Base-by-base conservation (phyloP, 805 yeast species). In the Kodamaea hsintzibuensis region DNA sequence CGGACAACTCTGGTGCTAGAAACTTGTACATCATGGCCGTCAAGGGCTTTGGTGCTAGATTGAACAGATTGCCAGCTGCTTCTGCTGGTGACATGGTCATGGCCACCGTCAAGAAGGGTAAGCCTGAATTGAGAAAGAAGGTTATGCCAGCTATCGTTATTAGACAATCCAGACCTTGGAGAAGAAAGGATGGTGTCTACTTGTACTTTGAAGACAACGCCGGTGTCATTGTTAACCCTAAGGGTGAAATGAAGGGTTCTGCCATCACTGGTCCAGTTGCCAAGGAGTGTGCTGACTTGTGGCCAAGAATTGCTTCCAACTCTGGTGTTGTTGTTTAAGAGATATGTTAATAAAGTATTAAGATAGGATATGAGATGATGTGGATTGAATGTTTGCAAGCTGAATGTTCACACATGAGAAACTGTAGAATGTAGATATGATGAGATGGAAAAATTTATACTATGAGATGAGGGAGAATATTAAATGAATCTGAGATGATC, bases 191-290 rank as follows among this genome's bases (percentile, higher is more conserved):
- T 77, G 99, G 99, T 89, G 89, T 91, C 71, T 95, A 79, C 92
- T 91, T 95, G 80, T 95, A 95, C 91, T 95, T 95, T 72, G 99
- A 95, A 87, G 99, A 95, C 84, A 95, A 95, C 77, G 99, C 99
- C 66, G 99, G 99, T 88, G 99, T 96, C 80, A 95, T 95, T 77
- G 99, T 95, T 79, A 95, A 95, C 85, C 99, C 99, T 78, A 95
- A 95, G 95, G 99, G 99, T 86, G 99, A 95, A 83, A 95, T 96
- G 99, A 95, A 95, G 87, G 99, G 99, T 83, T 96, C 99, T 69
- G 99, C 99, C 75, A 95, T 95, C 80, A 96, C 99, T 76, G 99
- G 99, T 81, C 99, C 99, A 75, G 99, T 95, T 77, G 98, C 98
- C 80, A 95, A 95, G 85, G 99, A 95, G 86, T 96, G 99, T 86